Percentiles rank a stretch among this genome's conserved stretches.
Conservation (phyloP, 2,329 filamentous ascomycete genomes). For the Scorias spongiosa region DNA sequence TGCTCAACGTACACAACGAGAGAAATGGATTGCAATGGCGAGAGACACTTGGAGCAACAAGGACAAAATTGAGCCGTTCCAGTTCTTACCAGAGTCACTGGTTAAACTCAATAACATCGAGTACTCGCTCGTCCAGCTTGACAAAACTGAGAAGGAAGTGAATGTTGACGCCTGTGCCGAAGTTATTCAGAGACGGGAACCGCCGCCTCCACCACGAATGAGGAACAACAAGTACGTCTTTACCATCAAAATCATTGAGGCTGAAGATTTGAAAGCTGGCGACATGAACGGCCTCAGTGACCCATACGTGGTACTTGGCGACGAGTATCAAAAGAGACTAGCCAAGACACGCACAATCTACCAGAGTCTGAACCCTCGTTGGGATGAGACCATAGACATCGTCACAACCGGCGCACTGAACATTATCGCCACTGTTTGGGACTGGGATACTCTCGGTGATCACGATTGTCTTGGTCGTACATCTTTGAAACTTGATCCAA, state of each 20-base stretch:
- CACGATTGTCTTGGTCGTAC: slow-evolving; percentile 95
- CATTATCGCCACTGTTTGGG: slow-evolving; percentile 93
- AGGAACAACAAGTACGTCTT: slow-evolving; percentile 84
- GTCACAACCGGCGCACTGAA: slow-evolving; percentile 84
- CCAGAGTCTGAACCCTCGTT: slow-evolving; percentile 78
- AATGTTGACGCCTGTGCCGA: slow-evolving; percentile 84
- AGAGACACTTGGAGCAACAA: slow-evolving; percentile 83
- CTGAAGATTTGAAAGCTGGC: slow-evolving; percentile 94
- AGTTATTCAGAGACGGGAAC: slow-evolving; percentile 59
- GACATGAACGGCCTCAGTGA: slow-evolving; percentile 89
- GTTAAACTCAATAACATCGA: slow-evolving; percentile 98
- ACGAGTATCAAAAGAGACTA: slow-evolving; percentile 93
- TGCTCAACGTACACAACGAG: slow-evolving; percentile 65
- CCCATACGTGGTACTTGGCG: slow-evolving; percentile 89
- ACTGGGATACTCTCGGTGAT: slow-evolving; percentile 92
- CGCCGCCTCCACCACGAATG: slow-evolving; percentile 51
- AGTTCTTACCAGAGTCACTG: slow-evolving; percentile 89
- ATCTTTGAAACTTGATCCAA: slow-evolving; percentile 95
- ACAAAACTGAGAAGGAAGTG: slow-evolving; percentile 76
- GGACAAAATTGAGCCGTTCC: slow-evolving; percentile 89
- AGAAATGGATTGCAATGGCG: slow-evolving; percentile 83
- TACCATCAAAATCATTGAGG: slow-evolving; percentile 96
- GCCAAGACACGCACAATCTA: slow-evolving; percentile 90
- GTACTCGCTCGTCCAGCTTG: slow-evolving; percentile 81
- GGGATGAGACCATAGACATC: slow-evolving; percentile 95